phyloP scores from a whole-genome alignment of 352 stramenopile species.

The Globisporangium radiosum region DNA sequence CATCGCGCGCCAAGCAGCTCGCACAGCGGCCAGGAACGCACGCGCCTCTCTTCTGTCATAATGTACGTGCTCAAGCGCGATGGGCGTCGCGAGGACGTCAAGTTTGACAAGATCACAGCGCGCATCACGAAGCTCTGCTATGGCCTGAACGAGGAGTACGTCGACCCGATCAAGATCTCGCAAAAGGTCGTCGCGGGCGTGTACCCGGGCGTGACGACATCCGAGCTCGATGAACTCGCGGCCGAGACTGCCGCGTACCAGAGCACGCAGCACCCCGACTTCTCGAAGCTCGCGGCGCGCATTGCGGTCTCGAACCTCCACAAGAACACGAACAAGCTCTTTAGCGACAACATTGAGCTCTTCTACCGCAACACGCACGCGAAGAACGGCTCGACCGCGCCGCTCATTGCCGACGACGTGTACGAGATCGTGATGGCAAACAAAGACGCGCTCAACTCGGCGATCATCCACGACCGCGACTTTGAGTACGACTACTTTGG shows the following conservation, averaged over 20 bases:
- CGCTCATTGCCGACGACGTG: constrained; percentile 93
- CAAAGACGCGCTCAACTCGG: constrained; percentile 94
- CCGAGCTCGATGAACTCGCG: constrained; percentile 97
- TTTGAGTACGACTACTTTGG: constrained; percentile 99
- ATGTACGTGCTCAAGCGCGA: constrained; percentile 96
- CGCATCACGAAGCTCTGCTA: constrained; percentile 98
- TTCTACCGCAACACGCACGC: constrained; percentile 96
- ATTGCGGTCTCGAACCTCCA: constrained; percentile 99
- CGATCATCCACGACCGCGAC: constrained; percentile 97
- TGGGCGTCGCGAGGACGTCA: constrained; percentile 89
- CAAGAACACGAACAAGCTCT: constrained; percentile 98
- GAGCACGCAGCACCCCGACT: constrained; percentile 97
- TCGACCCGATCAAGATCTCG: constrained; percentile 95
- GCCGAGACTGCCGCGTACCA: constrained; percentile 97
- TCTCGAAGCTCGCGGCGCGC: constrained; percentile 95
- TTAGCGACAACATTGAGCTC: constrained; percentile 90
- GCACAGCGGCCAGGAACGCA: no score
- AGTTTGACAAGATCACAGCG: constrained; percentile 98
- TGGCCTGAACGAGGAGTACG: constrained; percentile 94
- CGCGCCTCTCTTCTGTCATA: no score
- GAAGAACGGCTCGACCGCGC: constrained; percentile 90
- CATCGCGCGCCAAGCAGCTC: not conserved
- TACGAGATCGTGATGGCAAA: constrained; percentile 95
- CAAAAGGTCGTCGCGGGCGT: constrained; percentile 99
- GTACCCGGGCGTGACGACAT: constrained; percentile 98